Evolutionary conservation across 1,284 basidiomycete genomes (phyloP), one percentile per base, ranked within the genome.

Genomic region (Stygiomarasmius scandens): DNA sequence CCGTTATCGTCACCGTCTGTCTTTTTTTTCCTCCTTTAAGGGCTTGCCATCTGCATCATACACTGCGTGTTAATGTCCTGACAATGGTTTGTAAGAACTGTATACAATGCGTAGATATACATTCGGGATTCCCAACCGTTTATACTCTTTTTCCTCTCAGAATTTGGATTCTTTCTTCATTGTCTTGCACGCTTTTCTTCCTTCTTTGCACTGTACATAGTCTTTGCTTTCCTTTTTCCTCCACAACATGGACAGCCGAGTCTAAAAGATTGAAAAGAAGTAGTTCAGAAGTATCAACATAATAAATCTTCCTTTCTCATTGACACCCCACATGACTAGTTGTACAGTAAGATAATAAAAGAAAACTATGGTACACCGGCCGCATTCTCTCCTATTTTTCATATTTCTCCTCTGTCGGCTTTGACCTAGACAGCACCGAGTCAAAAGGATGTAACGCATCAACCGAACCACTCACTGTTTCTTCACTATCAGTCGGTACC

Each of bases 361-460:
- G 16, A n/a, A 6, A 16, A 41, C 14, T 12, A 19, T 19, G 38
- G n/a, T 41, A 41, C 38, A 41, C 5, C 8, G 8, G 32, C 32
- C 8, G 14, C 14, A 8, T 41, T 41, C 4, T 29, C 52, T 20
- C 14, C 41, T 9, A 44, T 2, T 19, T 8, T 52, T 63, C 46
- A 66, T 20, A 64, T 43, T 61, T 70, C 67, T 2, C 64, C 65
- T 22, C 68, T 58, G 56, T 70, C 69, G 12, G 69, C 67, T 55
- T 67, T 69, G 38, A 70, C 67, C 69, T 71, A 49, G 6, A 29
- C 29, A 45, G 43, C 38, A 41, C 20, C 46, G 16, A 19, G 38
- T 14, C 11, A 32, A 32, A 24, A 27, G 12, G 22, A 45, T 57
- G 36, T 2, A 38, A 44, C 44, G 44, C 29, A 20, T 19, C n/a